Percentiles rank a stretch among this genome's conserved stretches.
phyloP scores from a whole-genome alignment of 495 filamentous ascomycete genomes.

The Aspergillus sparsus region DNA sequence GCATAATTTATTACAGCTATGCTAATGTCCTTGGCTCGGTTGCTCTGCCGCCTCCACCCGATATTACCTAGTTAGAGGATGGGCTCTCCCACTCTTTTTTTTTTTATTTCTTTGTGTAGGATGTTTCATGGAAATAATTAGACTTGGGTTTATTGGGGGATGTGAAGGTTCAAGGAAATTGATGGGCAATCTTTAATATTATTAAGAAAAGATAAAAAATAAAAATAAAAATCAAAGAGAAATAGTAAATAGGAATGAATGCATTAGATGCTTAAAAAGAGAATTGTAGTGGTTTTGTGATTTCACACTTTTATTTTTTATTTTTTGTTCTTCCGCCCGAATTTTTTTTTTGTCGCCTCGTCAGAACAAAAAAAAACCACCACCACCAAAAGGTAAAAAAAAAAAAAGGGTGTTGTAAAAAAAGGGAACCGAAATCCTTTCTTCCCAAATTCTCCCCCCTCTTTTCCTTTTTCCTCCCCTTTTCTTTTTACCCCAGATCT shows the following conservation, averaged over 20 bases:
- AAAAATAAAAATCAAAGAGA: no score
- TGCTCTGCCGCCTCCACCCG: slow-evolving; percentile 23
- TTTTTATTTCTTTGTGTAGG: not conserved
- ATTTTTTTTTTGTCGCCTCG: slow-evolving; percentile 1
- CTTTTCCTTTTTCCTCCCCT: slow-evolving; percentile 13
- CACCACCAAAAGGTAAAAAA: slow-evolving; percentile 17
- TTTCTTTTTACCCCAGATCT: slow-evolving; percentile 22
- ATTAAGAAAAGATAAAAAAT: no score
- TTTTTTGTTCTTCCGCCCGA: slow-evolving; percentile 4
- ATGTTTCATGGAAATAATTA: slow-evolving; percentile 1
- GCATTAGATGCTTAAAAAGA: not conserved
- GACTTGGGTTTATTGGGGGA: not conserved
- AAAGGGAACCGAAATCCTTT: slow-evolving; percentile 25
- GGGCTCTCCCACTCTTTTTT: slow-evolving; percentile 1
- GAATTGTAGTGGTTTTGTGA: not conserved
- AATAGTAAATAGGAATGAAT: not conserved
- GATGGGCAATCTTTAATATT: no score
- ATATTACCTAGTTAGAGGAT: not conserved
- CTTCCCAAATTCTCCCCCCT: slow-evolving; percentile 18
- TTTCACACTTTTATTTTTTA: slow-evolving; percentile 7
- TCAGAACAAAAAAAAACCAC: slow-evolving; percentile 21
- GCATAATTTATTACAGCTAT: no score
- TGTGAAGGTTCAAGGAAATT: not conserved
- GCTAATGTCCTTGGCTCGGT: slow-evolving; percentile 16
- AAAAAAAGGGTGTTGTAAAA: slow-evolving; percentile 22